phyloP scores from a whole-genome alignment of 2,329 filamentous ascomycete species.

The Colletotrichum neosansevieriae region DNA sequence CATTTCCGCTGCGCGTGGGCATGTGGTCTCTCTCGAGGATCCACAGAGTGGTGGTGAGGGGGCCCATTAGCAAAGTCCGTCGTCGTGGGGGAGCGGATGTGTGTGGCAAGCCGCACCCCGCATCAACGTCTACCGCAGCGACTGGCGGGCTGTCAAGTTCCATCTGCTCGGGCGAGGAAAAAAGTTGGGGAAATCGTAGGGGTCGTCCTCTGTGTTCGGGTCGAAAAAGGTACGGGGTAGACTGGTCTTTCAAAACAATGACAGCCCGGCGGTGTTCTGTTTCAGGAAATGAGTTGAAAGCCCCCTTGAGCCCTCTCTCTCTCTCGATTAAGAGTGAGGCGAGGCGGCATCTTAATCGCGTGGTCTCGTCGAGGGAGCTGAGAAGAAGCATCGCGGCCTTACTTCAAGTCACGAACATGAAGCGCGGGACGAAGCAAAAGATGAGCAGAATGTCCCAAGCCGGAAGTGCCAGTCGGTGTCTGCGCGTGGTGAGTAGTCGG shows the following conservation, averaged over 20 bases:
- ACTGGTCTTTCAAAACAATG: background rate
- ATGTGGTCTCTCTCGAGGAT: conserved; percentile 28
- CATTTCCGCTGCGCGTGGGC: conserved; percentile 36
- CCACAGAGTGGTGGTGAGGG: background rate
- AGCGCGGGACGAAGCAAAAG: conserved; percentile 13
- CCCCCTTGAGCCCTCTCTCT: no score
- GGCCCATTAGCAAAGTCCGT: background rate
- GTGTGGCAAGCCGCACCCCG: conserved; percentile 19
- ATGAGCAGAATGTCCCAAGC: conserved; percentile 6
- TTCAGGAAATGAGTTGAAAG: background rate
- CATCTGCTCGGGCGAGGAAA: background rate
- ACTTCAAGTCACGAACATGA: background rate
- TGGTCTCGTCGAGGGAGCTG: background rate
- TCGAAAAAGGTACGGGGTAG: background rate
- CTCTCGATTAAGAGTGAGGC: background rate
- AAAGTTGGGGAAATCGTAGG: background rate
- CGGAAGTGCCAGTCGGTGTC: background rate
- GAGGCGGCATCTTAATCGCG: conserved; percentile 4
- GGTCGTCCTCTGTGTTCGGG: background rate
- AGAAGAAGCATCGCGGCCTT: background rate
- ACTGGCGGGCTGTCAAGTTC: background rate
- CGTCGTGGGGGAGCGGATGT: conserved; percentile 4
- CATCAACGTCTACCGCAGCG: background rate
- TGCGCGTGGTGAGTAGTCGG: conserved; percentile 10
- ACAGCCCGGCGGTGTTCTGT: background rate